Base-by-base conservation (phyloP, 345 rosid genomes). In the Crucihimalaya himalaica region DNA sequence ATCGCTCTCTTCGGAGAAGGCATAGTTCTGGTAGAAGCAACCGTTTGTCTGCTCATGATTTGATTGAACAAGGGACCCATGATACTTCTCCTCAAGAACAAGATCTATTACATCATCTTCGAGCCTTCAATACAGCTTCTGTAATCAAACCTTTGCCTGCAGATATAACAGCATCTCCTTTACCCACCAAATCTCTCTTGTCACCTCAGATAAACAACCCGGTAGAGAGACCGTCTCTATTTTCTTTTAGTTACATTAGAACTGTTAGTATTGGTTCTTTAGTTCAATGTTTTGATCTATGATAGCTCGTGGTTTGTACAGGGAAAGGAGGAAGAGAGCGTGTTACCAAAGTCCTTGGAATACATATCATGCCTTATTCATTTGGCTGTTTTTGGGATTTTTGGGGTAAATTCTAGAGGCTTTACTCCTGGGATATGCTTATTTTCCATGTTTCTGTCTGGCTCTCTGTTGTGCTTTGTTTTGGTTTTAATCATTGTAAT, bases 351-450 rank as follows among this genome's bases (percentile, higher is more conserved):
- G 39, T 79, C 80, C 45, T 65, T 84, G 78, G 91, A 87, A 35
- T 87, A 86, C 56, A 57, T 77, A 15, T 83, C 87, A 3, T 87
- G 84, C 37, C 84, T 86, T 8, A 21, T 84, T 63, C 84, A 89
- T 85, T 77, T 91, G 45, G 86, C 97, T 59, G 80, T 85, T 77
- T 89, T 91, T 77, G 95, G 91, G 47, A 87, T 91, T 82, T 85
- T 91, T 42, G 95, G 97, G 87, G 95, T 91, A 83, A 64, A 52
- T 7, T 8, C 8, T 31, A 9, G 18, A 20, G 35, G 48, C 23
- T 65, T 28, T 39, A 11, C 25, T 59, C 63, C 31, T 35, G 18
- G 1, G 4, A 53, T 15, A 31, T n/a, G 57, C 15, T 75, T 20
- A 8, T 3, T 9, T 4, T 51, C 21, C 40, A 56, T 45, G 42